These are phyloP conservation scores for Mycena metata DNA, from an alignment of 768 basidiomycete species.

Conservation along the genomic window DNA sequence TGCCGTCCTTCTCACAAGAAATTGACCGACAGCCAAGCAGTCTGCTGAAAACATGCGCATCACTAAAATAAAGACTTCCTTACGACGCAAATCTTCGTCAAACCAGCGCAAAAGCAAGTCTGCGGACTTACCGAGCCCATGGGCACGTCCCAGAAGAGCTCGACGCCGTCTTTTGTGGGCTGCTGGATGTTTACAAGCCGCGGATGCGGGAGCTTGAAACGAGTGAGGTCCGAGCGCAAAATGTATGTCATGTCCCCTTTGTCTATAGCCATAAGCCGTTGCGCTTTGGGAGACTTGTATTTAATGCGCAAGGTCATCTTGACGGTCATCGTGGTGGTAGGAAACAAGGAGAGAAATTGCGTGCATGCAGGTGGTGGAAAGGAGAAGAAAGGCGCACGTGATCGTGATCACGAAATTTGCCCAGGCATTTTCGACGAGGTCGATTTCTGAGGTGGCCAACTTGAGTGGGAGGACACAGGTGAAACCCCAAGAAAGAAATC, in stretches of 20 bases:
- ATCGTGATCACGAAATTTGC: background rate
- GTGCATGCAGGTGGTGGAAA: too few relatives aligned
- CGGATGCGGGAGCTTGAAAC: constrained; percentile 26
- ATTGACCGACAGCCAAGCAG: background rate
- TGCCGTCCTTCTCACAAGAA: background rate
- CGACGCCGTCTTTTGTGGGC: constrained; percentile 9
- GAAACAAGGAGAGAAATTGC: background rate
- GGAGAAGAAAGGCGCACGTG: background rate
- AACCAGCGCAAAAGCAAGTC: background rate
- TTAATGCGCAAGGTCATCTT: constrained; percentile 3
- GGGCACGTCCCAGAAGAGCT: constrained; percentile 12
- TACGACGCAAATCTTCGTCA: background rate
- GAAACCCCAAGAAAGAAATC: too few relatives aligned
- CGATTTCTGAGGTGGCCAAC: background rate
- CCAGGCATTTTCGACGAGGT: background rate
- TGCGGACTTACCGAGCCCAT: constrained; percentile 3
- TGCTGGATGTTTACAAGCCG: background rate
- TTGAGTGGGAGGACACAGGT: too few relatives aligned
- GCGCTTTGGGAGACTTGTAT: background rate
- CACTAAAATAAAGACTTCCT: background rate
- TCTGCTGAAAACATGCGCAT: background rate
- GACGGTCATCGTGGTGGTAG: background rate
- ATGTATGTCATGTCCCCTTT: background rate
- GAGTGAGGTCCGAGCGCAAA: constrained; percentile 17
- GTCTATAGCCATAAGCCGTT: background rate